Conservation (phyloP, 2,329 filamentous ascomycete species). For the Ophiostoma australiae region DNA sequence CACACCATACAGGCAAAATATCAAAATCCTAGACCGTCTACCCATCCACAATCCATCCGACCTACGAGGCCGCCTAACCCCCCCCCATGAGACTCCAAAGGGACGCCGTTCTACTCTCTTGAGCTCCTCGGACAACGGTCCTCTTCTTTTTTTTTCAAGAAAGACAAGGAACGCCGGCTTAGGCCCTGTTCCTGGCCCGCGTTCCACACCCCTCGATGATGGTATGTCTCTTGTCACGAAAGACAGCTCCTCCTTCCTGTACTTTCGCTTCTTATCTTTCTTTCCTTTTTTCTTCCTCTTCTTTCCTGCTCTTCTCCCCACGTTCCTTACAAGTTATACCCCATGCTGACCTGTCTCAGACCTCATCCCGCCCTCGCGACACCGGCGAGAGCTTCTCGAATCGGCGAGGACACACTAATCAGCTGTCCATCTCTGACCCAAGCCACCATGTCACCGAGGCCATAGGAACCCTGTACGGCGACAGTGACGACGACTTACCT, state of each 20-base stretch:
- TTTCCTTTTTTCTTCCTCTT: background rate
- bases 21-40: background rate
- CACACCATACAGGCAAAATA: background rate
- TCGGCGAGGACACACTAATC: constrained; percentile 54
- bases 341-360: constrained; percentile 37
- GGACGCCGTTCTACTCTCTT: background rate
- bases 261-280: background rate
- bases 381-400: constrained; percentile 53
- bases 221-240: constrained; percentile 23
- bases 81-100: constrained; percentile 16
- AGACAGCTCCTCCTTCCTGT: background rate
- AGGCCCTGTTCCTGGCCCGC: constrained; percentile 25
- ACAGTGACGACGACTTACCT: constrained; percentile 59
- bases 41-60: background rate
- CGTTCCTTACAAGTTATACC: background rate
- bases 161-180: constrained; percentile 23
- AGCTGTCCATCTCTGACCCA: constrained; percentile 73
- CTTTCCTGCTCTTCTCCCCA: background rate
- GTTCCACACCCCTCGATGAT: constrained; percentile 28
- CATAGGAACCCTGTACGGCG: constrained; percentile 85
- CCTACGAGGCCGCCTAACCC: constrained; percentile 4
- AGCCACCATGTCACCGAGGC: constrained; percentile 92
- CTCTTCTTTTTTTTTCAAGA: constrained; percentile 9
- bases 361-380: constrained; percentile 55
- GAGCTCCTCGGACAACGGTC: constrained; percentile 7